Conservation (phyloP, 2,329 filamentous ascomycete genomes). For the Cadophora sp. region DNA sequence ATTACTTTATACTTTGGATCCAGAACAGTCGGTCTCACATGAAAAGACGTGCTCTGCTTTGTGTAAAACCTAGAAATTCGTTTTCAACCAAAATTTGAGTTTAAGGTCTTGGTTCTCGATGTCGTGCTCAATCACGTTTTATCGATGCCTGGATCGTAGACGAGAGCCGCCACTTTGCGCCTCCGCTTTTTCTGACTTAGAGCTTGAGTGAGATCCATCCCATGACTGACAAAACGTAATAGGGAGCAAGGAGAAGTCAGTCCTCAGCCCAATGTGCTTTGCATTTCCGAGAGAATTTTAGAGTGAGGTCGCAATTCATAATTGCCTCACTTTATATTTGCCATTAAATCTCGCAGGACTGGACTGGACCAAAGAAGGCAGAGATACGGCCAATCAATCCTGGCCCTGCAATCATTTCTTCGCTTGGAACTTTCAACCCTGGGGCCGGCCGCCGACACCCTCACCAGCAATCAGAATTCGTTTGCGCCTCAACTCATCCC, state of each 20-base stretch:
- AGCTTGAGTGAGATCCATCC: not conserved
- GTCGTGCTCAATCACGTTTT: constrained; percentile 13
- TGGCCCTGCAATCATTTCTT: not conserved
- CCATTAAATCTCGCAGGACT: not conserved
- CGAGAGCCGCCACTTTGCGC: constrained; percentile 19
- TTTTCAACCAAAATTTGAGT: not conserved
- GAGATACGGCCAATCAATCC: not conserved
- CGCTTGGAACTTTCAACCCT: not conserved
- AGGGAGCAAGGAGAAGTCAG: not conserved
- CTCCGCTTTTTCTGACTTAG: constrained; percentile 7
- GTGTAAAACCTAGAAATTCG: not conserved
- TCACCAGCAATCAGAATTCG: no score
- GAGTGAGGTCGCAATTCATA: not conserved
- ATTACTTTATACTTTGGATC: not conserved
- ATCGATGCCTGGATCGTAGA: constrained; percentile 18
- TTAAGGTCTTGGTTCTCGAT: not conserved
- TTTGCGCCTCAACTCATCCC: not conserved
- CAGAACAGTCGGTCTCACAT: no score
- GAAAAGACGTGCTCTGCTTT: no score
- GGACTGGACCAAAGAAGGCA: not conserved
- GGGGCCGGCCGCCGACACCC: no score
- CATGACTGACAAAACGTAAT: not conserved
- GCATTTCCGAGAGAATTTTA: not conserved
- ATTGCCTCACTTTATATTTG: not conserved
- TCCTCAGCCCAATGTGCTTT: not conserved